Percentiles rank a stretch among this genome's conserved stretches.
phyloP scores from a whole-genome alignment of 1,284 basidiomycete species.

The Gomphus bonarii region DNA sequence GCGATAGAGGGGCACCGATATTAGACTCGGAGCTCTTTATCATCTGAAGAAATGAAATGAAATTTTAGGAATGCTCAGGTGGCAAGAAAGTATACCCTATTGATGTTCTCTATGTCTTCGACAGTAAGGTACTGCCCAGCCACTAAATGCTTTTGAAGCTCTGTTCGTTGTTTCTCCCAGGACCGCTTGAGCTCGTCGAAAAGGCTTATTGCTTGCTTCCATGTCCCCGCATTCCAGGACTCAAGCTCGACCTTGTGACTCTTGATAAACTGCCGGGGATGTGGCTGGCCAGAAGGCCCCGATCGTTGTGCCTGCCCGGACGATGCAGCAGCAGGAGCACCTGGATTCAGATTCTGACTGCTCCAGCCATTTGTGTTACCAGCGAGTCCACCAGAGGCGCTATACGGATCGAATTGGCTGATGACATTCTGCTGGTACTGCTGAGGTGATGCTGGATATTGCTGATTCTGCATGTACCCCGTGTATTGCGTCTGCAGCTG shows the following conservation, averaged over 20 bases:
- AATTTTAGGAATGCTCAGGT: not conserved
- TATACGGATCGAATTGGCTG: slow-evolving; percentile 10
- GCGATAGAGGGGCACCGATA: slow-evolving; percentile 1
- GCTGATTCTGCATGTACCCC: slow-evolving; percentile 6
- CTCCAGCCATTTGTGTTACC: not conserved
- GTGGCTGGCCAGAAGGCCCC: slow-evolving; percentile 7
- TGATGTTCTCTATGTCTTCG: not conserved
- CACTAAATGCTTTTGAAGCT: slow-evolving; percentile 4
- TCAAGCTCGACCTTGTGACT: slow-evolving; percentile 8
- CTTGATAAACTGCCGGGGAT: slow-evolving; percentile 6
- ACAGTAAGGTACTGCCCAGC: slow-evolving; percentile 8
- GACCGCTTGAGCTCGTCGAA: slow-evolving; percentile 7
- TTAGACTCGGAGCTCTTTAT: slow-evolving; percentile 7
- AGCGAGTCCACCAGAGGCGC: not conserved
- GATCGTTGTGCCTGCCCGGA: not conserved
- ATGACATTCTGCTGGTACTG: slow-evolving; percentile 4
- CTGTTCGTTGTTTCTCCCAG: slow-evolving; percentile 6
- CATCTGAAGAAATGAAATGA: slow-evolving; percentile 1
- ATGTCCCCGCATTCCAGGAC: slow-evolving; percentile 4
- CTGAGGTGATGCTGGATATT: not conserved
- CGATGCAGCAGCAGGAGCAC: not conserved
- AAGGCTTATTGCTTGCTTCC: slow-evolving; percentile 6
- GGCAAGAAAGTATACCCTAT: not conserved
- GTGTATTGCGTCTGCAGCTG: slow-evolving; percentile 5
- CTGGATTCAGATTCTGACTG: not conserved